Evolutionary conservation across 371 early-diverging fungal species (phyloP).

Genomic region (Dichotomocladium elegans): DNA sequence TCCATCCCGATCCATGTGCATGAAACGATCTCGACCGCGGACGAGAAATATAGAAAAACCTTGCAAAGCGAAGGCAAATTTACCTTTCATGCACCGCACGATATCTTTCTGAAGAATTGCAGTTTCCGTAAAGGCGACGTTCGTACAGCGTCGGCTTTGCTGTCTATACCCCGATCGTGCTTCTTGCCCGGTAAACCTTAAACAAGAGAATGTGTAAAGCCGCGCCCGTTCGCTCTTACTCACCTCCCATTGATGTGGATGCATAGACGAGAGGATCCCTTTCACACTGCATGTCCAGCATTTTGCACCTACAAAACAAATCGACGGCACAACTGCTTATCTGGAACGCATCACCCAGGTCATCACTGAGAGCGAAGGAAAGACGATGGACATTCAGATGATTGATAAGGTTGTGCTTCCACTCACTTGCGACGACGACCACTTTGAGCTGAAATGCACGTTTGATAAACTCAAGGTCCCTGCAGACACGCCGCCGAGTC

Average conservation of each 20-base stretch:
- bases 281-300: constrained; percentile 18
- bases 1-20: constrained; percentile 9
- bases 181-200: constrained; percentile 19
- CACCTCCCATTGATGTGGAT: background rate
- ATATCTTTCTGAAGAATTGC: constrained; percentile 11
- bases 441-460: constrained; percentile 7
- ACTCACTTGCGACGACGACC: constrained; percentile 16
- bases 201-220: background rate
- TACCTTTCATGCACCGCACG: constrained; percentile 15
- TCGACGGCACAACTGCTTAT: constrained; percentile 13
- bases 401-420: constrained; percentile 14
- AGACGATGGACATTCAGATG: constrained; percentile 8
- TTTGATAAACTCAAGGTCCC: constrained; percentile 10
- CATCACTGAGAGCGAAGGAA: background rate
- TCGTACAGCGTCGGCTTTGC: constrained; percentile 14
- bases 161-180: constrained; percentile 17
- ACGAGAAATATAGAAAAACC: constrained; percentile 10
- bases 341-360: constrained; percentile 17
- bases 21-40: constrained; percentile 15
- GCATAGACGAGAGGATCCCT: constrained; percentile 12
- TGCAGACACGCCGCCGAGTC: constrained; percentile 10
- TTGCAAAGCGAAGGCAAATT: constrained; percentile 19
- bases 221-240: background rate
- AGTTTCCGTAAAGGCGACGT: constrained; percentile 17
- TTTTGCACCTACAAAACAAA: constrained; percentile 22